A percentile compares a stretch with the other conserved stretches of the same genome.
These are phyloP conservation scores for Alternaria sp. DNA, from an alignment of 2,329 filamentous ascomycete genomes.

Conservation along the genomic window DNA sequence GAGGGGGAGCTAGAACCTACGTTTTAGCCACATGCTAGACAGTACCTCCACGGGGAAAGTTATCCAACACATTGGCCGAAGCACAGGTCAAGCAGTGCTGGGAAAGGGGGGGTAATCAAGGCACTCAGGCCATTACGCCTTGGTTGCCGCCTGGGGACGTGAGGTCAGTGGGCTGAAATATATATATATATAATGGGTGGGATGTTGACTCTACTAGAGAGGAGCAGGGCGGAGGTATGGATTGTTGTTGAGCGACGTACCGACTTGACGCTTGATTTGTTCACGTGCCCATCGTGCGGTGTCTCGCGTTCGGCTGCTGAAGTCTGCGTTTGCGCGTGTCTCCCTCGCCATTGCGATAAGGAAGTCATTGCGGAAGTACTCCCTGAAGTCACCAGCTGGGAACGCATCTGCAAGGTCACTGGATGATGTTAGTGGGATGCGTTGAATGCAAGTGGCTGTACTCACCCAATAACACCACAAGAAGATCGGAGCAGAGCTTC, in stretches of 20 bases:
- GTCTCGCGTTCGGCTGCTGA: constrained; percentile 82
- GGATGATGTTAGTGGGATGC: constrained; percentile 48
- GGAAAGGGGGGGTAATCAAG: constrained; percentile 20
- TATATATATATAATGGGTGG: constrained; percentile 26
- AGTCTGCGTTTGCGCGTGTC: constrained; percentile 88
- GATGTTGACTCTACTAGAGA: constrained; percentile 6
- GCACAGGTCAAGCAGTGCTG: constrained; percentile 23
- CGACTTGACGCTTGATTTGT: constrained; percentile 90
- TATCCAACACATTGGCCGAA: constrained; percentile 30
- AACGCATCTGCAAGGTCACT: constrained; percentile 95
- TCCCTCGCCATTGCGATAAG: constrained; percentile 89
- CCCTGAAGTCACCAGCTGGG: constrained; percentile 84
- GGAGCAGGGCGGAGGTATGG: constrained; percentile 19
- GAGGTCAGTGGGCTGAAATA: constrained; percentile 36
- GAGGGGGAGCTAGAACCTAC: constrained; percentile 12
- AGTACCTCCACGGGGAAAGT: constrained; percentile 14
- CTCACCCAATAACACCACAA: constrained; percentile 95
- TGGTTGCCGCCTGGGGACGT: constrained; percentile 43
- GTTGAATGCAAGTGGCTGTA: constrained; percentile 8
- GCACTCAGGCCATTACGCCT: constrained; percentile 49
- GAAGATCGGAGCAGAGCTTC: constrained; percentile 91
- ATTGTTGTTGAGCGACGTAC: constrained; percentile 41
- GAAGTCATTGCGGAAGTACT: constrained; percentile 91
- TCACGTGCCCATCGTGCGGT: constrained; percentile 97
- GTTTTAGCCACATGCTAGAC: constrained; percentile 29